Percentiles rank a stretch among this genome's conserved stretches.
Evolutionary conservation across 2,329 filamentous ascomycete species (phyloP).

Genomic region (Fusarium coicis): DNA sequence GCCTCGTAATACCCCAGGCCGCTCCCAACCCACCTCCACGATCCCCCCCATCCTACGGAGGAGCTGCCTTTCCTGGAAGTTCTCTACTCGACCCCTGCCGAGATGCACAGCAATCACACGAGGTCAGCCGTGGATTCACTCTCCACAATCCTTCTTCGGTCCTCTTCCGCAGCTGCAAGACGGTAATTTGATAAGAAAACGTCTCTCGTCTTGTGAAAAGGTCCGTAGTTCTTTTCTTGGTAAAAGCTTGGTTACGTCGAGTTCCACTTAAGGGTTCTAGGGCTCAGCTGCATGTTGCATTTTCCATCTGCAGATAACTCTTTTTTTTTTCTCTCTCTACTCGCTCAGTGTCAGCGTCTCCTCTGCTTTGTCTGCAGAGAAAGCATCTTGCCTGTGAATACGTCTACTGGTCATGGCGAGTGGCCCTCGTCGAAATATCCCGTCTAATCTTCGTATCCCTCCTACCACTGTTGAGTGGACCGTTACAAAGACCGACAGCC

Average conservation of each 20-base stretch:
- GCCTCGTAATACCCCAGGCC: neutral
- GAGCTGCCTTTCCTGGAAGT: constrained; percentile 34
- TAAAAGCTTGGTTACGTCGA: constrained; percentile 1
- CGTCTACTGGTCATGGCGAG: constrained; percentile 37
- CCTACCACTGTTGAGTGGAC: constrained; percentile 26
- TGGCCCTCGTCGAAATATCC: constrained; percentile 37
- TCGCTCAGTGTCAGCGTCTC: neutral
- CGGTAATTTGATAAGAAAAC: constrained; percentile 35
- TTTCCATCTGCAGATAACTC: neutral
- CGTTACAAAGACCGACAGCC: constrained; percentile 19
- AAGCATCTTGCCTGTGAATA: neutral
- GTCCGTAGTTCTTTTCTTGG: constrained; percentile 9
- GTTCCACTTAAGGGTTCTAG: constrained; percentile 1
- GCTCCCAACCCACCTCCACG: neutral
- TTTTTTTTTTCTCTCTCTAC: neutral
- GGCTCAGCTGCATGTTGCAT: constrained; percentile 4
- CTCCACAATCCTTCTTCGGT: constrained; percentile 2
- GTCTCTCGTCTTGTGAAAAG: neutral
- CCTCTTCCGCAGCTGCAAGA: neutral
- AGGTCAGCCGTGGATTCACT: neutral
- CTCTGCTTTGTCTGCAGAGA: constrained; percentile 3
- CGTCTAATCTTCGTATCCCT: constrained; percentile 35
- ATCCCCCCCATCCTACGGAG: constrained; percentile 11
- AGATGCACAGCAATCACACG: constrained; percentile 24
- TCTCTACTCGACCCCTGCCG: constrained; percentile 13